Evolutionary conservation across 129 eudicot genomes (phyloP).

Genomic region (Helianthus annuus): DNA sequence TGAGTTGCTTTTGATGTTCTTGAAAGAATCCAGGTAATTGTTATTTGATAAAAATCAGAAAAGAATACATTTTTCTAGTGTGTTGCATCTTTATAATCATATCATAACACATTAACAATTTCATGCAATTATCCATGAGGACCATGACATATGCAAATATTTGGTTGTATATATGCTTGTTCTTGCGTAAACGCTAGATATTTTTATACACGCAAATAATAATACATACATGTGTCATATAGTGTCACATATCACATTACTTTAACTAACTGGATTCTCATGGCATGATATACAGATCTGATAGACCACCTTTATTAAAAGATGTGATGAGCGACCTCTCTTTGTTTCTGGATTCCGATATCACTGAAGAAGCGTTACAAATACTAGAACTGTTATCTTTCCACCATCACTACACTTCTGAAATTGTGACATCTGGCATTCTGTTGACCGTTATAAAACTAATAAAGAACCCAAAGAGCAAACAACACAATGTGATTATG

Average conservation of each 20-base stretch:
- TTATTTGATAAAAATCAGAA: not conserved
- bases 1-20: constrained; percentile 40
- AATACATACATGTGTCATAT: not conserved
- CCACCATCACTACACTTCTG: constrained; percentile 25
- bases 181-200: not conserved
- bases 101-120: not conserved
- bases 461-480: constrained; percentile 27
- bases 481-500: constrained; percentile 23
- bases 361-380: constrained; percentile 30
- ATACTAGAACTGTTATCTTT: constrained; percentile 30
- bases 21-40: constrained; percentile 41
- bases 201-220: not conserved
- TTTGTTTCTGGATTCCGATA: constrained; percentile 33
- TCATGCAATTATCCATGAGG: not conserved
- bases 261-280: constrained; percentile 11
- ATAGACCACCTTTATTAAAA: constrained; percentile 30
- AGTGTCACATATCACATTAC: not conserved
- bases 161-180: not conserved
- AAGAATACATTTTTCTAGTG: too few species aligned
- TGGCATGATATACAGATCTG: constrained; percentile 22
- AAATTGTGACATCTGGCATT: constrained; percentile 37
- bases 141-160: not conserved
- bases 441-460: constrained; percentile 19
- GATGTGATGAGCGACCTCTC: constrained; percentile 20
- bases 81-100: not conserved